A percentile compares a stretch with the other conserved stretches of the same genome.
These are phyloP conservation scores for Erysimum cheiri DNA, from an alignment of 441 rosid species.

Conservation along the genomic window DNA sequence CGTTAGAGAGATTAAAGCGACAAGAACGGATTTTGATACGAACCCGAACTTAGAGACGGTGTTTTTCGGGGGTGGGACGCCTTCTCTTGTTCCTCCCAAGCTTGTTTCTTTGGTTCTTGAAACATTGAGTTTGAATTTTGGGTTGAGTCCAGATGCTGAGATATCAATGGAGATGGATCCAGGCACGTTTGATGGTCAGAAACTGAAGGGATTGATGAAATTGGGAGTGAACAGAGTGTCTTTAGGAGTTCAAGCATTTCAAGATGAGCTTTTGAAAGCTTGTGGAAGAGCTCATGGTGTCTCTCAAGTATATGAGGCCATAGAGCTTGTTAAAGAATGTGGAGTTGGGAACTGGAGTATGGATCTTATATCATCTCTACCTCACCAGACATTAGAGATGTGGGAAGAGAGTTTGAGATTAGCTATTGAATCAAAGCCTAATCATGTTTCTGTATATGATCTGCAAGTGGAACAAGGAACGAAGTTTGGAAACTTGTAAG, in stretches of 20 bases:
- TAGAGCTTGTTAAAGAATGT: constrained; percentile 63
- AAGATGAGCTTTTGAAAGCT: constrained; percentile 78
- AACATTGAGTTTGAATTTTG: constrained; percentile 62
- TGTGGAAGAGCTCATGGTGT: constrained; percentile 96
- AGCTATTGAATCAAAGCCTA: constrained; percentile 63
- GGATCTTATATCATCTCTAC: constrained; percentile 94
- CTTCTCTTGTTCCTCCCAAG: constrained; percentile 86
- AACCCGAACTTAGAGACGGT: constrained; percentile 73
- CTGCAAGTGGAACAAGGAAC: constrained; percentile 97
- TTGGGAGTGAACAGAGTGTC: constrained; percentile 94
- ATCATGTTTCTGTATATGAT: constrained; percentile 91
- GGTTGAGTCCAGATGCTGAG: constrained; percentile 66
- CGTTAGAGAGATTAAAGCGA: constrained; percentile 67
- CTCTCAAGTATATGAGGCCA: constrained; percentile 72
- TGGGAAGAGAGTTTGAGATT: constrained; percentile 86
- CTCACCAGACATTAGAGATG: constrained; percentile 80
- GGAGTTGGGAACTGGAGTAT: constrained; percentile 90
- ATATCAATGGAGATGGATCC: constrained; percentile 99
- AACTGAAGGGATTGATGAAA: constrained; percentile 58
- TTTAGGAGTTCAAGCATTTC: constrained; percentile 92
- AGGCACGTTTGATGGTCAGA: constrained; percentile 75
- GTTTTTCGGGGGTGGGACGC: constrained; percentile 96
- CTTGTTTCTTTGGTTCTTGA: constrained; percentile 69
- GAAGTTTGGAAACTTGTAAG: constrained; percentile 80
- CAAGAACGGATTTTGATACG: constrained; percentile 50